These are phyloP conservation scores for Wickerhamiella kazuoi DNA, from an alignment of 805 yeast genomes.

Conservation along the genomic window DNA sequence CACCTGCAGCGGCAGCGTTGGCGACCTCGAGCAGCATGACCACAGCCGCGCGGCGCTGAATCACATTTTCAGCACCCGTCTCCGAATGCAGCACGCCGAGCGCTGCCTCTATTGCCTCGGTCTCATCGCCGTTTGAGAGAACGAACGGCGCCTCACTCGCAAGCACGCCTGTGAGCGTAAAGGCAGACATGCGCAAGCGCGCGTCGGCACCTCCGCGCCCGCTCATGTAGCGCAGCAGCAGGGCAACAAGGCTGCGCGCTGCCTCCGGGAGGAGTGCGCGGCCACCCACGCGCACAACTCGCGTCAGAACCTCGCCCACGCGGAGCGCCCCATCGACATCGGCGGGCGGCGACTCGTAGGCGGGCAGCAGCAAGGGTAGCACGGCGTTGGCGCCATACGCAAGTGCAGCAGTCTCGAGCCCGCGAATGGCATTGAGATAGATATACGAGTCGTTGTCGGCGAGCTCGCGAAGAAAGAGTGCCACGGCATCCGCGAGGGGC, in stretches of 20 bases:
- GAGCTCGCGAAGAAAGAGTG: slow-evolving; percentile 45
- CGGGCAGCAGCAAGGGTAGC: slow-evolving; percentile 26
- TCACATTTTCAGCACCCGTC: slow-evolving; percentile 25
- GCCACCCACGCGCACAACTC: slow-evolving; percentile 35
- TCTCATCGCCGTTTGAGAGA: slow-evolving; percentile 26
- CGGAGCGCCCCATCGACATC: slow-evolving; percentile 53
- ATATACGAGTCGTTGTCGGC: slow-evolving; percentile 74
- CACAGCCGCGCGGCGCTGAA: slow-evolving; percentile 60
- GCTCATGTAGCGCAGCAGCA: slow-evolving; percentile 6
- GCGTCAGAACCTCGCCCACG: slow-evolving; percentile 63
- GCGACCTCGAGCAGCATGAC: slow-evolving; percentile 30
- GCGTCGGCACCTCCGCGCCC: slow-evolving; percentile 26
- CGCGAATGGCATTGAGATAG: slow-evolving; percentile 69
- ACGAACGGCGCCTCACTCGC: slow-evolving; percentile 44
- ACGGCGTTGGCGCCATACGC: slow-evolving; percentile 23
- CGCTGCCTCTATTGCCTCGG: slow-evolving; percentile 55
- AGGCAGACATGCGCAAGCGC: slow-evolving; percentile 63
- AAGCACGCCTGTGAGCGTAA: slow-evolving; percentile 65
- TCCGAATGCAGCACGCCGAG: slow-evolving; percentile 57
- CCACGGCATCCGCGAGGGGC: slow-evolving; percentile 33
- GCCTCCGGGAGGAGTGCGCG: slow-evolving; percentile 30
- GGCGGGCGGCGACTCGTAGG: slow-evolving; percentile 15
- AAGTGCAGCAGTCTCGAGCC: slow-evolving; percentile 44
- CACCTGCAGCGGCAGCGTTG: slow-evolving; percentile 17
- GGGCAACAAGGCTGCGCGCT: slow-evolving; percentile 24